Base-by-base conservation (phyloP, 768 basidiomycete species). In the Panus rudis region DNA sequence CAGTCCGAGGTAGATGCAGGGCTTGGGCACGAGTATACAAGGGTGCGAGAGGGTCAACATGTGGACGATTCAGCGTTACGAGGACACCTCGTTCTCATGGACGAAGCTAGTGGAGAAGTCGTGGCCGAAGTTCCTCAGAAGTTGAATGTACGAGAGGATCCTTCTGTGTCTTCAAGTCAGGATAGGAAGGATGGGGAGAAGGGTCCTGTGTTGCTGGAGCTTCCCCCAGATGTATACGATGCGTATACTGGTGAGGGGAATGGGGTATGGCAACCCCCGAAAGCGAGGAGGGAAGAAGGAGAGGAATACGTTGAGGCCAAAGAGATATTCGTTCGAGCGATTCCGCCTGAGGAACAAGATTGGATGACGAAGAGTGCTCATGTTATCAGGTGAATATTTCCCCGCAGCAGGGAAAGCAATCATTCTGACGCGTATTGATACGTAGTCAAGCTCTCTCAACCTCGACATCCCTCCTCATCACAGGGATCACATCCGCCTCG, bases 141-240 rank as follows among this genome's bases (percentile, higher is more conserved):
- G 41, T 65, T 84, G 46, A 58, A 62, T 28, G 69, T 85, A 17
- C 63, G 65, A 19, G 84, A 85, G 55, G 83, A 83, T 51, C 69
- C 74, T 1, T 54, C 58, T n/a, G 65, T 88, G 17, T 45, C 49
- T 27, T 30, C 12, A 4, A 28, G 16, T 6, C n/a, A 41, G 32
- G 57, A 67, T 25, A 60, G 66, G 42, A 59, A 62, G 13, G 52
- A 45, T n/a, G 68, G 70, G 37, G 74, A 78, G 51, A 70, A 70
- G 48, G 76, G 78, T 49, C 76, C 82, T 1, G 84, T 90, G n/a
- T 60, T 88, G 39, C 75, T 88, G 44, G 82, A 87, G 53, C 73
- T 88, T 23, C 73, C 76, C 0, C 72, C 78, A 39, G 68, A 71
- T 12, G 59, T 57, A 32, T 57, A 63, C 40, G 65, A 63, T 38